Evolutionary conservation across 495 filamentous ascomycete species (phyloP), one percentile per base, ranked within the genome.

Genomic region (Parachaetomium inaequale): DNA sequence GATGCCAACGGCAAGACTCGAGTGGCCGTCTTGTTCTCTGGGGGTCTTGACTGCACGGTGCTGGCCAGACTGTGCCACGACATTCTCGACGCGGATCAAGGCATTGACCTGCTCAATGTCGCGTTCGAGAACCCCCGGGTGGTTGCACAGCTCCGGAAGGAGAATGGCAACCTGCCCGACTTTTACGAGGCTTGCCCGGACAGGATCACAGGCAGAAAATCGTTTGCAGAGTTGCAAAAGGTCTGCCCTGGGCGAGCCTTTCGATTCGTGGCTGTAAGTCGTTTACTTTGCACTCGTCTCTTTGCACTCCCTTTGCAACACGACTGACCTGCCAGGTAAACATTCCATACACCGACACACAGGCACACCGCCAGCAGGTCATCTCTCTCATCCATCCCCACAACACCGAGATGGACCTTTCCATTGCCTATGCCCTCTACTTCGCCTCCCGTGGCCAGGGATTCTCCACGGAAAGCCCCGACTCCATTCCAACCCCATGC

Each of bases 321-420:
- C 19, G n/a, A 42, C 60, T 66, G 34, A 68, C 61, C 23, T 4
- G 10, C 15, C 7, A 87, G 78, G 88, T 99, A 53, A 87, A 99
- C 66, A 79, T 99, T 29, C 87, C 94, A 0, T 96, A 93, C 66
- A 66, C 78, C 14, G 91, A 96, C 62, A 88, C 87, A 0, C 63
- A 87, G 47, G 77, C 80, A 4, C 91, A 96, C 67, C 86, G 91
- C 50, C 67, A 81, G 7, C 78, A 76, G 7, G 81, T 98, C 4
- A 82, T 91, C 40, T 81, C 83, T 2, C 81, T 99, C 15, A 94
- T 98, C 67, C 82, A 88, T 66, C 94, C 94, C 0, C 94, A 98
- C 73, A 92, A 96, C 67, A 98, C 94, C 0, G 95, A 97, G 72
- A 99, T 99, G 94, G 94, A 99, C 68, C 81, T 97, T 3, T 98